Evolutionary conservation across 1,139 yeast genomes (phyloP).

Genomic region (Suhomyces bokatorum): DNA sequence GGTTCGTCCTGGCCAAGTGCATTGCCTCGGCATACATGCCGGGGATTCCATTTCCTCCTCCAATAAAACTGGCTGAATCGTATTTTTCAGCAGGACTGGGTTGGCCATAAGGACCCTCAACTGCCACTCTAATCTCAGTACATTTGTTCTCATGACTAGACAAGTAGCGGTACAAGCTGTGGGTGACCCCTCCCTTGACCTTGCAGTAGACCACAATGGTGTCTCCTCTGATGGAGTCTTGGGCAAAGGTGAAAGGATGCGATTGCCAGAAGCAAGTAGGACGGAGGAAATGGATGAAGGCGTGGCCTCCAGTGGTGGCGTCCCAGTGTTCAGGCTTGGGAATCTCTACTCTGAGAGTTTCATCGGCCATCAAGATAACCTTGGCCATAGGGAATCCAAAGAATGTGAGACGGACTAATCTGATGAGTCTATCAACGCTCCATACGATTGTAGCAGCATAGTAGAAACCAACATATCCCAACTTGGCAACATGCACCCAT

Average conservation of each 20-base stretch:
- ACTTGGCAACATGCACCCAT: constrained; percentile 41
- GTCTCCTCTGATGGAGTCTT: constrained; percentile 15
- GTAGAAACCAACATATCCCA: constrained; percentile 43
- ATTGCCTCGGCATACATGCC: constrained; percentile 44
- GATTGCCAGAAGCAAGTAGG: constrained; percentile 39
- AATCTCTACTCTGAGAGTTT: constrained; percentile 41
- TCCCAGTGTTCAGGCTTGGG: constrained; percentile 46
- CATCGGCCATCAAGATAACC: constrained; percentile 35
- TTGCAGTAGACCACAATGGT: constrained; percentile 34
- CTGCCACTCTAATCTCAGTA: constrained; percentile 32
- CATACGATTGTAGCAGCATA: constrained; percentile 45
- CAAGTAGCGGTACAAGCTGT: constrained; percentile 27
- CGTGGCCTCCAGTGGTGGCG: constrained; percentile 53
- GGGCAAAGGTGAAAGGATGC: constrained; percentile 41
- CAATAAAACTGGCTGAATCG: constrained; percentile 39
- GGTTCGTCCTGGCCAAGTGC: constrained; percentile 21
- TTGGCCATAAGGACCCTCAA: constrained; percentile 53
- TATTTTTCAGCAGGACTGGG: constrained; percentile 34
- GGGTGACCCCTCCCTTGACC: constrained; percentile 42
- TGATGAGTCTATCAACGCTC: constrained; percentile 41
- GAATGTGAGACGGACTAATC: constrained; percentile 32
- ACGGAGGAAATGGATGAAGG: constrained; percentile 46
- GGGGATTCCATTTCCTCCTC: constrained; percentile 53
- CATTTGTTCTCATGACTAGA: constrained; percentile 24
- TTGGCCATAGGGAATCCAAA: constrained; percentile 44